Base-by-base conservation (phyloP, 176 grass and related monocot species). In the Chloris gayana region DNA sequence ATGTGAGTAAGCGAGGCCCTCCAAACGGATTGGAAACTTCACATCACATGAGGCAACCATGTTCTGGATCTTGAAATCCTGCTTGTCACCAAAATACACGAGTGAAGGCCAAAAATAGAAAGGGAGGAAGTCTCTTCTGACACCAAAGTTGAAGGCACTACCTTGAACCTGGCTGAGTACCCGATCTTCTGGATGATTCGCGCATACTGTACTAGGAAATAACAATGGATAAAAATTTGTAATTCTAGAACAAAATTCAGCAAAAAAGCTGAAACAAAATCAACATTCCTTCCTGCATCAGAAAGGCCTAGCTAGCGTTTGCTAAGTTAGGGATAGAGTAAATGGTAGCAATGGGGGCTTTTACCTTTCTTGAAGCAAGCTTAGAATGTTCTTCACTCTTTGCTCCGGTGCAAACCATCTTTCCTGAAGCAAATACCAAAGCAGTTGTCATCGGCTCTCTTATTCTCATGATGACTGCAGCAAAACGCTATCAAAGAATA, bases 41-140 rank as follows among this genome's bases (percentile, higher is more conserved):
- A 88, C 91, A 69, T 94, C 94, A 71, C 89, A 94, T 6, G 91
- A 97, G 29, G 76, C 94, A 66, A 94, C 94, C 74, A 94, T 94
- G 51, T 97, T 97, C 75, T 97, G 89, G 14, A 97, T 90, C 85
- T 94, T 94, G 73, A 97, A 97, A 82, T 97, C 89, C 91, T 97
- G 51, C 37, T 68, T 50, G 49, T 56, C 14, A 80, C 4, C 31
- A 79, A 0, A 50, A 29, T 53, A 62, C 26, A 68, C 81, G n/a
- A 38, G 72, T 72, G 25, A 76, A 54, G 64, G 47, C 47, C 49
- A 30, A n/a, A 27, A 25, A 79, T 37, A 37, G 35, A 13, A 12
- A 60, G 4, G 39, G 6, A 66, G 18, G 2, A 70, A 69, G 2
- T 47, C 31, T 27, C 37, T 34, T 57, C 42, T 69, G 22, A 66